These are phyloP conservation scores for Leucocoprinus leucothites DNA, from an alignment of 768 basidiomycete genomes.

Conservation along the genomic window DNA sequence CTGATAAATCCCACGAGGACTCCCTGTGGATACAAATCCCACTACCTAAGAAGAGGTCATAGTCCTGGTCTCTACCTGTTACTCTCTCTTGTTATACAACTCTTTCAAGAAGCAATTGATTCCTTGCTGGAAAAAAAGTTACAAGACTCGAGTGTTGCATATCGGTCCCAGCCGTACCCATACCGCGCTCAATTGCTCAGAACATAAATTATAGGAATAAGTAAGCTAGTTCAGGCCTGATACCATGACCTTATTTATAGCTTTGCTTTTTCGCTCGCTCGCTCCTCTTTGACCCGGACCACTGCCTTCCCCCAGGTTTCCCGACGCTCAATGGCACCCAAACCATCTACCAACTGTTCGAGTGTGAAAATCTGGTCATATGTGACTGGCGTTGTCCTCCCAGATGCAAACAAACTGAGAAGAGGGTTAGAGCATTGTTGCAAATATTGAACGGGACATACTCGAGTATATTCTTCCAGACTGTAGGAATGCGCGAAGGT, in stretches of 20 bases:
- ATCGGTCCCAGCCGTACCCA: no score
- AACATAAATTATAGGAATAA: no score
- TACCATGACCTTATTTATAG: no score
- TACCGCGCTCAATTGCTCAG: no score
- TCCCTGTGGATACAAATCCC: conserved; percentile 32
- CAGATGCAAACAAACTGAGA: conserved; percentile 62
- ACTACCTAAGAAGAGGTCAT: conserved; percentile 15
- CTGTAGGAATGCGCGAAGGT: conserved; percentile 52
- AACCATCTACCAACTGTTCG: conserved; percentile 61
- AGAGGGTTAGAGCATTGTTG: conserved; percentile 1
- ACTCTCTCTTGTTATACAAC: conserved; percentile 34
- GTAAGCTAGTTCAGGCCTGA: no score
- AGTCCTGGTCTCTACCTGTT: conserved; percentile 37
- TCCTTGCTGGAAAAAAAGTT: no score
- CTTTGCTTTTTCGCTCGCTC: conserved; percentile 33
- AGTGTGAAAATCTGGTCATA: conserved; percentile 72
- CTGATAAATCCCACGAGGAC: conserved; percentile 34
- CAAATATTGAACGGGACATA: conserved; percentile 26
- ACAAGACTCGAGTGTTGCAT: neutral
- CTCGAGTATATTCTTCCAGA: conserved; percentile 73
- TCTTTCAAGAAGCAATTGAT: neutral
- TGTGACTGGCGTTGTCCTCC: conserved; percentile 62
- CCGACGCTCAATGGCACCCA: conserved; percentile 73
- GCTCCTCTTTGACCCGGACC: conserved; percentile 58
- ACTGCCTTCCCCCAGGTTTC: conserved; percentile 94